These are phyloP conservation scores for Aspergillus ostianus DNA, from an alignment of 495 filamentous ascomycete species.

Conservation along the genomic window DNA sequence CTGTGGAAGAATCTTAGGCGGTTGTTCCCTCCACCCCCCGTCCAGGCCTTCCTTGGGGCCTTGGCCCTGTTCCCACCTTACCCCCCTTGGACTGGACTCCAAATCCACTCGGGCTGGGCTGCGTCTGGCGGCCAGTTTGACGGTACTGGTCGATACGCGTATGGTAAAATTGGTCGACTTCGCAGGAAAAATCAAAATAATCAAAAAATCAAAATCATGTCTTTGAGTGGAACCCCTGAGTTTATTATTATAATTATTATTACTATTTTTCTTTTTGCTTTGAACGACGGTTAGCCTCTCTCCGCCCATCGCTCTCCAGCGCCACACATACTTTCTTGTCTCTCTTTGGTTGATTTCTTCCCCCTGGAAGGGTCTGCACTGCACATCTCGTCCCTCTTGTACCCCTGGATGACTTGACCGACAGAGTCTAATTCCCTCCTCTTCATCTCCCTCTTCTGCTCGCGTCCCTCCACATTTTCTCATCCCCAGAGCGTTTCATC, in stretches of 20 bases:
- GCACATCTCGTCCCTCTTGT: constrained; percentile 14
- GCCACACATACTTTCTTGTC: constrained; percentile 9
- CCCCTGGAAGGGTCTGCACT: constrained; percentile 15
- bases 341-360: constrained; percentile 7
- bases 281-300: constrained; percentile 2
- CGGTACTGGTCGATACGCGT: not conserved
- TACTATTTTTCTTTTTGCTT: constrained; percentile 5
- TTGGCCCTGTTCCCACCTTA: constrained; percentile 4
- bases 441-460: constrained; percentile 23
- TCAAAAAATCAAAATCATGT: constrained; percentile 12
- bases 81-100: not conserved
- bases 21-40: not conserved
- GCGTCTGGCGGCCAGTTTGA: not conserved
- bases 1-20: not conserved
- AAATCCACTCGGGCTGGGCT: not conserved
- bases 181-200: not conserved
- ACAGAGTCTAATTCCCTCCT: constrained; percentile 20
- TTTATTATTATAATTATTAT: constrained; percentile 8
- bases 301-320: constrained; percentile 15
- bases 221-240: constrained; percentile 14
- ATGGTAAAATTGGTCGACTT: not conserved
- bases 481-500: constrained; percentile 20
- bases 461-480: constrained; percentile 13
- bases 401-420: constrained; percentile 15
- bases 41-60: not conserved